These are phyloP conservation scores for Russula ochroleuca DNA, from an alignment of 768 basidiomycete species.

Conservation along the genomic window DNA sequence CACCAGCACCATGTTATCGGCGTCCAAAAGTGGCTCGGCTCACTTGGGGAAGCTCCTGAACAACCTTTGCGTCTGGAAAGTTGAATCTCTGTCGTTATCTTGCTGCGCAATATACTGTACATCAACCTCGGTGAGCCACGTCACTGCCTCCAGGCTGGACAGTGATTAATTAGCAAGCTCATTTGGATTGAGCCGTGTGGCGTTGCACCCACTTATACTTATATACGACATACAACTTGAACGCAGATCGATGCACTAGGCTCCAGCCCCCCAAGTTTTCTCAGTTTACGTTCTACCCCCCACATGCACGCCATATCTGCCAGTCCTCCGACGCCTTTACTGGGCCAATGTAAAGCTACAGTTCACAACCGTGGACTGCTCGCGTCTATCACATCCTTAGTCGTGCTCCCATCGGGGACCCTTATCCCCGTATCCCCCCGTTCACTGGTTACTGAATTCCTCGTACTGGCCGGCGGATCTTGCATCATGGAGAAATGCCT, in stretches of 20 bases:
- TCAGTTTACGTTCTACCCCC: not conserved
- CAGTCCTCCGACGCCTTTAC: not conserved
- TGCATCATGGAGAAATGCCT: not conserved
- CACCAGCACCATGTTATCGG: no score
- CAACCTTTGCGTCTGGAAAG: not conserved
- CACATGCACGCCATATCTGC: not conserved
- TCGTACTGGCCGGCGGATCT: not conserved
- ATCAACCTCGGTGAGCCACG: not conserved
- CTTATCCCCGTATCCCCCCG: slow-evolving; percentile 29
- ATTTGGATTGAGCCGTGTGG: not conserved
- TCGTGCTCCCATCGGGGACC: slow-evolving; percentile 30
- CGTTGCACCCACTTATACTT: not conserved
- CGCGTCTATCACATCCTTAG: slow-evolving; percentile 28
- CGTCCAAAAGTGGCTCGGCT: no score
- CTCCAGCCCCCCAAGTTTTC: not conserved
- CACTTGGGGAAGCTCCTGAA: not conserved
- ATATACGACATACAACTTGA: not conserved
- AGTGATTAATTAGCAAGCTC: not conserved
- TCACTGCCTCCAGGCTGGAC: not conserved
- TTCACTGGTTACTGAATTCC: not conserved
- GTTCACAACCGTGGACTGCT: slow-evolving; percentile 28
- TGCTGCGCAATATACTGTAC: not conserved
- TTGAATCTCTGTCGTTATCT: not conserved
- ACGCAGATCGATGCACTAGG: not conserved
- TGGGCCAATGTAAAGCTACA: slow-evolving; percentile 2